Percentiles rank a stretch among this genome's conserved stretches.
Conservation (phyloP, 306 rosid species). For the Oxytropis ochrocephala region DNA sequence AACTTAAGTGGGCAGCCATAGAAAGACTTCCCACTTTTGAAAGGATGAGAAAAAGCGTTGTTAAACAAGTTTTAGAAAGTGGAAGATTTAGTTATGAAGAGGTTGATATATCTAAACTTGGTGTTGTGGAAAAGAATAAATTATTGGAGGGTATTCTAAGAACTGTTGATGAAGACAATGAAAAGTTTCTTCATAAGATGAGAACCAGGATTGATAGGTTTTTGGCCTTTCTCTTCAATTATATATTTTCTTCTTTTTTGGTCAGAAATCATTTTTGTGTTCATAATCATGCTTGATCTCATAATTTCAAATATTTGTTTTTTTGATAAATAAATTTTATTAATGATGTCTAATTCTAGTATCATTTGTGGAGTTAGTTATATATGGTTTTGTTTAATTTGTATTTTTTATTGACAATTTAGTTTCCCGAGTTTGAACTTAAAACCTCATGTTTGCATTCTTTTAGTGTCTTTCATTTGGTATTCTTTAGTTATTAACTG, state of each 20-base stretch:
- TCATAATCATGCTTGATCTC: not conserved
- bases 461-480: too few species aligned
- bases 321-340: too few species aligned
- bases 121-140: slow-evolving; percentile 37
- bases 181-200: slow-evolving; percentile 51
- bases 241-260: not conserved
- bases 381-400: too few species aligned
- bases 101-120: slow-evolving; percentile 56
- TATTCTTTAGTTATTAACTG: too few species aligned
- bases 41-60: slow-evolving; percentile 53
- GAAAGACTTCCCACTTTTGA: slow-evolving; percentile 89
- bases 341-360: too few species aligned
- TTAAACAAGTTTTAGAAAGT: slow-evolving; percentile 42
- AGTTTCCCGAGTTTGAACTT: too few species aligned
- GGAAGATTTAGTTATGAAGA: slow-evolving; percentile 48
- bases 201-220: slow-evolving; percentile 64
- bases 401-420: too few species aligned
- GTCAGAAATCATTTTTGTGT: not conserved
- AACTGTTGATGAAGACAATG: slow-evolving; percentile 62
- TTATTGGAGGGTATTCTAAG: slow-evolving; percentile 47
- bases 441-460: too few species aligned
- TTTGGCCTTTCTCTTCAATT: too few species aligned
- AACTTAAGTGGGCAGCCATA: slow-evolving; percentile 79
- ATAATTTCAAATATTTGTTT: too few species aligned
- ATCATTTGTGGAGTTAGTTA: too few species aligned